Evolutionary conservation across 2,329 filamentous ascomycete species (phyloP).

Genomic region (Claviceps humidiphila): DNA sequence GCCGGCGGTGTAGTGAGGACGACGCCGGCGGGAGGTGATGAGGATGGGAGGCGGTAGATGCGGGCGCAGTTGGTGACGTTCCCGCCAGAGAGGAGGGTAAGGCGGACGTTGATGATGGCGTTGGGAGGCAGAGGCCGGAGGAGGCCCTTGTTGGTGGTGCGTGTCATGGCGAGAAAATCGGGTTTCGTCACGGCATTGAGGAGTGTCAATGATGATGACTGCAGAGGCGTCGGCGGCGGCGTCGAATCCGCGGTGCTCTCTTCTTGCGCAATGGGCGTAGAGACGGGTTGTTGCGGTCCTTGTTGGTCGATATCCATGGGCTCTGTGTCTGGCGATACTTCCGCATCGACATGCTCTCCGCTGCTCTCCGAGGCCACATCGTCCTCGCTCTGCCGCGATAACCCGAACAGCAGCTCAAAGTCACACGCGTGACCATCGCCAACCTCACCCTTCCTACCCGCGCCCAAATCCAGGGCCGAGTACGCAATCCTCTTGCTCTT

Average conservation of each 20-base stretch:
- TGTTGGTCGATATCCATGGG: conserved; percentile 20
- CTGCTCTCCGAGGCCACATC: background rate
- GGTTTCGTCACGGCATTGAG: conserved; percentile 14
- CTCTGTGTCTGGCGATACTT: conserved; percentile 7
- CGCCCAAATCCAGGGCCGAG: conserved; percentile 59
- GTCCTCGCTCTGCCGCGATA: conserved; percentile 5
- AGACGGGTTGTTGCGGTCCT: background rate
- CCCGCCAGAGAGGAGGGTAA: conserved; percentile 58
- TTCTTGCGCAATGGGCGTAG: background rate
- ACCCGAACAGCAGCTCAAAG: conserved; percentile 55
- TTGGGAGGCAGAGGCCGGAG: conserved; percentile 16
- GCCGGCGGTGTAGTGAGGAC: conserved; percentile 27
- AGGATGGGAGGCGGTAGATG: conserved; percentile 65
- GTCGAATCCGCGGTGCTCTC: background rate
- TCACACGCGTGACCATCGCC: conserved; percentile 75
- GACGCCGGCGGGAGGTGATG: conserved; percentile 9
- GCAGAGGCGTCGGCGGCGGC: background rate
- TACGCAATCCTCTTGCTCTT: conserved; percentile 72
- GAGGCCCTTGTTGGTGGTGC: conserved; percentile 7
- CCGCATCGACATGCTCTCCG: conserved; percentile 3
- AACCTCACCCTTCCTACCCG: conserved; percentile 64
- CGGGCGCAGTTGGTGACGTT: conserved; percentile 59
- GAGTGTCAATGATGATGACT: conserved; percentile 5
- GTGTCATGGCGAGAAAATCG: conserved; percentile 19
- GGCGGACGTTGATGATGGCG: conserved; percentile 45